Base-by-base conservation (phyloP, 176 grass and related monocot genomes). In the Saccharum officinarum region DNA sequence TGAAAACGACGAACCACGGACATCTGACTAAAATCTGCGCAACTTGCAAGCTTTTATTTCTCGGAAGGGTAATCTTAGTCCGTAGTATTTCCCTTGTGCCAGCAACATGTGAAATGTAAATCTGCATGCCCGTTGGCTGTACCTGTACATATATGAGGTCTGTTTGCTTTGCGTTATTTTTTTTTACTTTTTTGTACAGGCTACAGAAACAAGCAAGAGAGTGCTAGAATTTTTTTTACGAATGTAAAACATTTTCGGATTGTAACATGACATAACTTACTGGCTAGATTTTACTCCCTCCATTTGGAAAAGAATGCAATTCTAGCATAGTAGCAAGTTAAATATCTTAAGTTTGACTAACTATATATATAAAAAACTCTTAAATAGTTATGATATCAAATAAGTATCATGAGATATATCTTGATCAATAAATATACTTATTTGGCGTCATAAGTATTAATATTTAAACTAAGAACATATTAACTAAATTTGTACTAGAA, bases 21-120 rank as follows among this genome's bases (percentile, higher is more conserved):
- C 70, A 15, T 50, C 89, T 8, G 25, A 80, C 71, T 74, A 33
- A 84, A 59, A 76, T 52, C 6, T 23, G n/a, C 50, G 44, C 38
- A 71, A 12, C 13, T 77, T 17, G 26, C 50, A 52, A 15, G 34
- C 22, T 54, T n/a, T 64, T 66, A 14, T 38, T 45, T 36, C 82
- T 25, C 64, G 62, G 40, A 10, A 63, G 64, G 26, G 39, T 59
- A 70, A 82, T 69, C 39, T 73, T 59, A 49, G 61, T 61, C 68
- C 31, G 46, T n/a, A 70, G 80, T 73, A 31, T 67, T 69, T 62
- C 18, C 38, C 9, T 45, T 65, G 62, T 52, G 40, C 69, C 70
- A 84, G 50, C 40, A 22, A 42, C 31, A 80, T 68, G 85, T 76
- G 33, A 84, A 87, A 84, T 91, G 89, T 76, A 87, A 91, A 80